Base-by-base conservation (phyloP, 768 basidiomycete species). In the Kwoniella dendrophila region DNA sequence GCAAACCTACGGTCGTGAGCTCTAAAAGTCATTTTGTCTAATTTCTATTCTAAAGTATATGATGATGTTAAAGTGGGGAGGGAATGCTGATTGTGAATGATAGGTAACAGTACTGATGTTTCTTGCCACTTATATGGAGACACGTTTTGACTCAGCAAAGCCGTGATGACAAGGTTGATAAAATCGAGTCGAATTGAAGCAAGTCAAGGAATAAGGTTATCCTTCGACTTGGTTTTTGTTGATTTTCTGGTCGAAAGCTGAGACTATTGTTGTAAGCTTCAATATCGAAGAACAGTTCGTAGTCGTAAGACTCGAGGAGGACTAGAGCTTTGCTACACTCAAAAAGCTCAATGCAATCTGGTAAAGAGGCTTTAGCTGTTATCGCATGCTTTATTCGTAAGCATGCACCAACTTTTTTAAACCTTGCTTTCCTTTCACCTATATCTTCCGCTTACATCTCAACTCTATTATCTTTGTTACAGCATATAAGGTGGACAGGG, bases 1-100 rank as follows among this genome's bases (percentile, higher is more conserved):
- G 3, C 4, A 18, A 7, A 55, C 72, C 59, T 45, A 73, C 72
- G 66, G 56, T 73, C 69, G 62, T 73, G 68, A 20, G 41, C 27
- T 29, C 49, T 62, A 64, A 64, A 73, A 22, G 69, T 51, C 72
- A 73, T 73, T 27, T 44, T 58, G 61, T 27, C 22, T 56, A 10
- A 12, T 30, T 1, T 50, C 26, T 38, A 32, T 26, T 10, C 34
- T 32, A 3, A 2, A 6, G 29, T 36, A 47, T 47, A 27, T 12
- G 48, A 49, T 30, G 41, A 57, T 27, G 24, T 44, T 34, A 26
- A 44, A 45, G 30, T 34, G 11, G 18, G 58, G 24, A 30, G 41
- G 8, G 33, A 40, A 14, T 20, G 20, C 12, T 11, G 5, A 43
- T 43, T 8, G 36, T 6, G 12, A 14, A 7, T 43, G 27, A 51